Conservation (phyloP, 208 protist species). For the Trichomonas tenax region DNA sequence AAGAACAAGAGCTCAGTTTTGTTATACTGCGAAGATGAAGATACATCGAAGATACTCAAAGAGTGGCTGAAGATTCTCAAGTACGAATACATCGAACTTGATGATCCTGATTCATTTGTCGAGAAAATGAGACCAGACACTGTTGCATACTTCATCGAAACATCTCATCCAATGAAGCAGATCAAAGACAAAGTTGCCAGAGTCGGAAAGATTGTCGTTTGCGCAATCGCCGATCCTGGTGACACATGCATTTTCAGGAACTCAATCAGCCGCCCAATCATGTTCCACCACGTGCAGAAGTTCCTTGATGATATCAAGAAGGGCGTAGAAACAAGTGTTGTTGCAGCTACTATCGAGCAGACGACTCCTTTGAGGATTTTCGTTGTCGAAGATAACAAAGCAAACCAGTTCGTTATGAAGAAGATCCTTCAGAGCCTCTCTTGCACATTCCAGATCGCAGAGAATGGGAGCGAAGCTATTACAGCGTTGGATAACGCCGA, state of each 20-base stretch:
- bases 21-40: background rate
- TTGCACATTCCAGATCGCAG: background rate
- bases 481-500: background rate
- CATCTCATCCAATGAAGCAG: background rate
- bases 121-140: background rate
- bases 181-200: background rate
- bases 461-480: background rate
- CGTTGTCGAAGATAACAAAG: slow-evolving; percentile 21
- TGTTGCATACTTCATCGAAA: background rate
- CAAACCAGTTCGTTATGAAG: slow-evolving; percentile 14
- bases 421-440: background rate
- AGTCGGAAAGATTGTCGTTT: background rate
- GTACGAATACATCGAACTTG: background rate
- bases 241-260: background rate
- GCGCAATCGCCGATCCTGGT: background rate
- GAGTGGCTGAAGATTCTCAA: background rate
- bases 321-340: background rate
- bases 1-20: background rate
- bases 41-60: background rate
- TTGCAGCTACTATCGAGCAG: background rate
- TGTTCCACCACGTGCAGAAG: background rate
- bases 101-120: background rate
- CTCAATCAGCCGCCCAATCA: background rate
- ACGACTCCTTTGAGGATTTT: background rate
- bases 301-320: background rate